Base-by-base conservation (phyloP, 179 eudicot species). In the Camellia oleifera region DNA sequence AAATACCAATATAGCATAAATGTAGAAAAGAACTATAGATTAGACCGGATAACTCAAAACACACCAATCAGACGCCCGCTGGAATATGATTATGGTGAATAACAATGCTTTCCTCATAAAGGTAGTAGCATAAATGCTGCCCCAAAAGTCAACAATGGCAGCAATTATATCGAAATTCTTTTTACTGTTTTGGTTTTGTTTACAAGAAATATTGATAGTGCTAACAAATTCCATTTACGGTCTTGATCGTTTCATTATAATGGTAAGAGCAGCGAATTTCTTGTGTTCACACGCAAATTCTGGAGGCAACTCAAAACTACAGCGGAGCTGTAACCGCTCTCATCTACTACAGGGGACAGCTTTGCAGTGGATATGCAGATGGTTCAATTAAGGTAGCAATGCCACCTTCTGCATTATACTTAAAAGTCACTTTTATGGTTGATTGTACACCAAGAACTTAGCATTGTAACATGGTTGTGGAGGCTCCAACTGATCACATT, bases 271-370 rank as follows among this genome's bases (percentile, higher is more conserved):
- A 89, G 92, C 74, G 88, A 73, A 88, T 89, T 80, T 89, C 92
- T 73, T 89, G 92, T 75, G 92, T 88, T 66, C 92, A 89, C 72
- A 88, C 89, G 54, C 91, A 88, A 81, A 58, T 85, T 68, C 82
- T 88, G 40, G 92, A 89, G 80, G 86, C 83, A 26, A 82, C 76
- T 44, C 69, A 79, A n/a, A 86, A 78, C 74, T 12, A 65, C 57
- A 84, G 81, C 72, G 92, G 89, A 75, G 88, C 92, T 75, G 92
- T 86, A 66, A 88, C 85, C 32, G 84, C 91, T 62, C 91, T 89
- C 65, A 85, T 86, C 79, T 89, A 81, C 88, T 89, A 84, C 82
- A 88, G 77, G 72, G 92, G 92, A 82, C 83, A 79, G 53, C 88
- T 89, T 61, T 82, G 78, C 81, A 77, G 92, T 82, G 92, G 92